A percentile compares a stretch with the other conserved stretches of the same genome.
Evolutionary conservation across 257 asterid species (phyloP).

Genomic region (Capsicum baccatum): DNA sequence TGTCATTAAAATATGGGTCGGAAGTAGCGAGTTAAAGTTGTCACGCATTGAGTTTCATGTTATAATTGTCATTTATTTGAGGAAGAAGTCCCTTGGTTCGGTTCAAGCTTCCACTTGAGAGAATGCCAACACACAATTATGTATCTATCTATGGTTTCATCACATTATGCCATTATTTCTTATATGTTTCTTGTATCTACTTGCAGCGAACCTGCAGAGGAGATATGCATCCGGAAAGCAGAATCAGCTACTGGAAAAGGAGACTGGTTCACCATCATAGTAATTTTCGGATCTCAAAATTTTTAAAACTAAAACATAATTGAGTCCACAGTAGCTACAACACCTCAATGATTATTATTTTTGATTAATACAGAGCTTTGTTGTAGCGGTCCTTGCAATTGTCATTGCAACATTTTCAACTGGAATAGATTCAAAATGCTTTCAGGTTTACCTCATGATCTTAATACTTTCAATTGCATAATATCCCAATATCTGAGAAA

Average conservation of each 20-base stretch:
- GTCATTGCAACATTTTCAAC: slow-evolving; percentile 63
- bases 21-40: neutral
- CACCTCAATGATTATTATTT: neutral
- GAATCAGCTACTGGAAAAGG: slow-evolving; percentile 39
- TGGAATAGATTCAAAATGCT: slow-evolving; percentile 58
- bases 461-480: neutral
- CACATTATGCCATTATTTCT: neutral
- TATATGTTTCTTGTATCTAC: neutral
- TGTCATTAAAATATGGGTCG: neutral
- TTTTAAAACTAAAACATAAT: neutral
- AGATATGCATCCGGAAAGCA: slow-evolving; percentile 49
- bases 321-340: neutral
- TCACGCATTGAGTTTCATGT: neutral
- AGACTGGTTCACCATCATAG: slow-evolving; percentile 59
- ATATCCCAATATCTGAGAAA: neutral
- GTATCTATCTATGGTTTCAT: neutral
- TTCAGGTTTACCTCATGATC: slow-evolving; percentile 47
- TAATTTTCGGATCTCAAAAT: slow-evolving; percentile 33
- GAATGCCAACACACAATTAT: neutral
- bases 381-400: slow-evolving; percentile 55
- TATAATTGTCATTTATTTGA: neutral
- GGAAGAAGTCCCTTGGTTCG: neutral
- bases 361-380: slow-evolving; percentile 48
- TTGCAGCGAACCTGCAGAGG: slow-evolving; percentile 58
- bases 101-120: neutral